These are phyloP conservation scores for Polytrichum formosum DNA, from an alignment of 225 moss, liverwort and hornwort species.

Conservation along the genomic window DNA sequence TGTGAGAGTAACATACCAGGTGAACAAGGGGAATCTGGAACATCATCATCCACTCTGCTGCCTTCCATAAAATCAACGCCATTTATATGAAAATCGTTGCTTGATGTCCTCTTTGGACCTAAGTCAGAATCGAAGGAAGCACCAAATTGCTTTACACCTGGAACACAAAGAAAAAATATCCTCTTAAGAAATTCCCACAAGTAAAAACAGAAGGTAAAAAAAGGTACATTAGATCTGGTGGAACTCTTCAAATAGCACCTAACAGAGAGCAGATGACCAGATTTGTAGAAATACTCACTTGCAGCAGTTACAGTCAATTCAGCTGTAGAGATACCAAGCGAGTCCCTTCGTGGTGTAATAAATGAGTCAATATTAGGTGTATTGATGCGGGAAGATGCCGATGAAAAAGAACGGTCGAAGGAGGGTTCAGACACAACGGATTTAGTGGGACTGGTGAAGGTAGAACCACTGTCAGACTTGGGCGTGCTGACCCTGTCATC, in stretches of 20 bases:
- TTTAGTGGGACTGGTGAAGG: conserved; percentile 48
- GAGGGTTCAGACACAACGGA: conserved; percentile 30
- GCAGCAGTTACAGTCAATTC: conserved; percentile 31
- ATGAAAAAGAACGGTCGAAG: conserved; percentile 36
- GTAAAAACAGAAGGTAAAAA: not conserved
- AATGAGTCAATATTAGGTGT: conserved; percentile 36
- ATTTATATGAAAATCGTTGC: conserved; percentile 62
- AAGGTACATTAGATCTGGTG: not conserved
- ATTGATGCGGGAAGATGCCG: conserved; percentile 23
- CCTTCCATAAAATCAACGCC: conserved; percentile 35
- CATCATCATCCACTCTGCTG: conserved; percentile 58
- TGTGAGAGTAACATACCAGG: conserved; percentile 42
- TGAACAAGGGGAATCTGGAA: conserved; percentile 72
- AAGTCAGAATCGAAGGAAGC: conserved; percentile 9
- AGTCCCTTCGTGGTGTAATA: conserved; percentile 27
- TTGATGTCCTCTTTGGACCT: conserved; percentile 45
- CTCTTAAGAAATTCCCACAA: not conserved
- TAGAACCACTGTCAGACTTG: conserved; percentile 44
- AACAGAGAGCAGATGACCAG: too few relatives aligned
- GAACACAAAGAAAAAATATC: not conserved
- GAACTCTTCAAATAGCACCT: too few relatives aligned
- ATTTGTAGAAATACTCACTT: conserved; percentile 23
- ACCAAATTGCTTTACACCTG: conserved; percentile 33
- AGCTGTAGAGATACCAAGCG: conserved; percentile 30
- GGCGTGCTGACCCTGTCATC: conserved; percentile 39